phyloP scores from a whole-genome alignment of 768 basidiomycete species.

The Podaxis sp. region DNA sequence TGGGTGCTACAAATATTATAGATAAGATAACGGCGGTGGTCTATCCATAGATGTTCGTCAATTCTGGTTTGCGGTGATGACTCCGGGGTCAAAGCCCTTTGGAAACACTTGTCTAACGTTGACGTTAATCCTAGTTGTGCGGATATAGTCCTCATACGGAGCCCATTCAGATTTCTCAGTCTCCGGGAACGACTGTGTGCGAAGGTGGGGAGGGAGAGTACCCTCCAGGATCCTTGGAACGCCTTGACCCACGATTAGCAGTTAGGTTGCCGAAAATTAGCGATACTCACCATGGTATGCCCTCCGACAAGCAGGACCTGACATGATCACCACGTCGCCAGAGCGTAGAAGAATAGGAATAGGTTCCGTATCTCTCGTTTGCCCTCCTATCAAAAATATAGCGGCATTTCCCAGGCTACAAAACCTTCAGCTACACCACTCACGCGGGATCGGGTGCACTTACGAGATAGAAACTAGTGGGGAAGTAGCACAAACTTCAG shows the following conservation, averaged over 20 bases:
- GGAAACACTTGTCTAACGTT: slow-evolving; percentile 91
- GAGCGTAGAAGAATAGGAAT: slow-evolving; percentile 83
- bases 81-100: slow-evolving; percentile 54
- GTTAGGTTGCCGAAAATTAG: too few relatives aligned
- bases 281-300: slow-evolving; percentile 71
- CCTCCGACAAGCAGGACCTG: slow-evolving; percentile 78
- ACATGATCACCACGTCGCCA: slow-evolving; percentile 93
- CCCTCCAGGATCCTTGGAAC: slow-evolving; percentile 86
- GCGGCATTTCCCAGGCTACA: slow-evolving; percentile 84
- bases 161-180: slow-evolving; percentile 48
- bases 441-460: slow-evolving; percentile 25
- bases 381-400: slow-evolving; percentile 86
- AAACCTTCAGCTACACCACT: not conserved
- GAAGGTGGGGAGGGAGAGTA: slow-evolving; percentile 68
- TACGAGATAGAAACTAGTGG: slow-evolving; percentile 95
- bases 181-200: slow-evolving; percentile 23
- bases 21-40: not conserved
- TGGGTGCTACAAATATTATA: not conserved
- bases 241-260: slow-evolving; percentile 26
- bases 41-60: not conserved
- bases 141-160: slow-evolving; percentile 64
- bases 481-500: slow-evolving; percentile 89
- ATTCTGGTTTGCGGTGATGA: not conserved
- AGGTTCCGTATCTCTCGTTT: slow-evolving; percentile 75
- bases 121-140: slow-evolving; percentile 78